phyloP scores from a whole-genome alignment of 495 filamentous ascomycete genomes.

The Rusavskia elegans region DNA sequence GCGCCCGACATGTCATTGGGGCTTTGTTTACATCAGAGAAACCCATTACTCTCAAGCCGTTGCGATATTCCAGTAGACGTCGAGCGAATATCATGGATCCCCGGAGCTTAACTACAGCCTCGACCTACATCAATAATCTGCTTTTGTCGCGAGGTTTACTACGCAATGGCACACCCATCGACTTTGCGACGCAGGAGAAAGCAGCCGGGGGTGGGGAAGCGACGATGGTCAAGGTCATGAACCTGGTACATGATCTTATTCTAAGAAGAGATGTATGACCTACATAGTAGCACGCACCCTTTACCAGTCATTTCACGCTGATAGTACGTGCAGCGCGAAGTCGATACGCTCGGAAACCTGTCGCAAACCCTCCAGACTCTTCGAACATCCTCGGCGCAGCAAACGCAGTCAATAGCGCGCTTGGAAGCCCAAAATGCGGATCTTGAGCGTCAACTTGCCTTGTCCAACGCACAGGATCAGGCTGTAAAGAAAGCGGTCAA shows the following conservation, averaged over 20 bases:
- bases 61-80: not conserved
- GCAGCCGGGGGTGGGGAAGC: conserved; percentile 44
- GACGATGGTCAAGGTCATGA: conserved; percentile 77
- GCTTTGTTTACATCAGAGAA: not conserved
- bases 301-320: conserved; percentile 4
- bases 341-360: conserved; percentile 65
- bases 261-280: conserved; percentile 60
- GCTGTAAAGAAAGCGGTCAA: conserved; percentile 50
- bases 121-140: conserved; percentile 91
- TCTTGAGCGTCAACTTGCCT: conserved; percentile 54
- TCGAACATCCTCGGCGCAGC: conserved; percentile 52
- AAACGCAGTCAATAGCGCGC: conserved; percentile 43
- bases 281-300: not conserved
- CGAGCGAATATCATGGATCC: conserved; percentile 43
- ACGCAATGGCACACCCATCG: conserved; percentile 66
- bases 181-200: conserved; percentile 64
- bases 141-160: conserved; percentile 78
- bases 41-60: not conserved
- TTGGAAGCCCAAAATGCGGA: conserved; percentile 58
- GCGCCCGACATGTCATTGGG: too few relatives aligned
- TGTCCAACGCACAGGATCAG: conserved; percentile 58
- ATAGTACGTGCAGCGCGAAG: conserved; percentile 51
- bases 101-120: conserved; percentile 71
- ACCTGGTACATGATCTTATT: conserved; percentile 83
- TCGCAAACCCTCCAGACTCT: conserved; percentile 64